Percentiles rank a stretch among this genome's conserved stretches.
These are phyloP conservation scores for Nemania bipapillata DNA, from an alignment of 2,329 filamentous ascomycete genomes.

Conservation along the genomic window DNA sequence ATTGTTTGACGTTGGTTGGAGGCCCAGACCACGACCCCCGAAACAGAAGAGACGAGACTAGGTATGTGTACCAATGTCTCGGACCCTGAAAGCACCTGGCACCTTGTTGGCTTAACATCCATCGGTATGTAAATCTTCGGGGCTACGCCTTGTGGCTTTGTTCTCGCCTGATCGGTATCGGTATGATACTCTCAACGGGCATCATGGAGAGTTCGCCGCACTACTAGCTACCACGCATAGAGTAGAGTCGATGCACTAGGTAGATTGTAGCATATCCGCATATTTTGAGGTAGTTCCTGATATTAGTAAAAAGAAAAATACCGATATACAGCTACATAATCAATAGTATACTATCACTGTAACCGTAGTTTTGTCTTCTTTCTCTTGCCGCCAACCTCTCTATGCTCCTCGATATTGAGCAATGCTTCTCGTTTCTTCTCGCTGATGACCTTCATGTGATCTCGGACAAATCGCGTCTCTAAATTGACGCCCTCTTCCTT, in stretches of 20 bases:
- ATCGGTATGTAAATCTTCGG: neutral
- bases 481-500: constrained; percentile 90
- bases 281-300: too few species aligned
- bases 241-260: too few species aligned
- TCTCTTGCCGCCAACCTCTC: constrained; percentile 88
- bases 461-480: constrained; percentile 86
- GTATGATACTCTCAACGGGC: neutral
- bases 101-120: neutral
- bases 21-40: neutral
- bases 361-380: constrained; percentile 68
- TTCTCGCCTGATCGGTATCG: constrained; percentile 4
- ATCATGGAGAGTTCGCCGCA: neutral
- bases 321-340: neutral
- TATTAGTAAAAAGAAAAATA: neutral
- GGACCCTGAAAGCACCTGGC: neutral
- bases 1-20: neutral
- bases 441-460: constrained; percentile 88
- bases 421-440: constrained; percentile 94
- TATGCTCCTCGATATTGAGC: constrained; percentile 89
- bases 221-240: too few species aligned
- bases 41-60: constrained; percentile 4
- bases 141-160: neutral
- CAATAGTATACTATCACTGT: constrained; percentile 34
- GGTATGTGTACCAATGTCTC: neutral
- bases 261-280: too few species aligned